Evolutionary conservation across 192 early-diverging fungal genomes (phyloP).

Genomic region (Pilaira anomala): DNA sequence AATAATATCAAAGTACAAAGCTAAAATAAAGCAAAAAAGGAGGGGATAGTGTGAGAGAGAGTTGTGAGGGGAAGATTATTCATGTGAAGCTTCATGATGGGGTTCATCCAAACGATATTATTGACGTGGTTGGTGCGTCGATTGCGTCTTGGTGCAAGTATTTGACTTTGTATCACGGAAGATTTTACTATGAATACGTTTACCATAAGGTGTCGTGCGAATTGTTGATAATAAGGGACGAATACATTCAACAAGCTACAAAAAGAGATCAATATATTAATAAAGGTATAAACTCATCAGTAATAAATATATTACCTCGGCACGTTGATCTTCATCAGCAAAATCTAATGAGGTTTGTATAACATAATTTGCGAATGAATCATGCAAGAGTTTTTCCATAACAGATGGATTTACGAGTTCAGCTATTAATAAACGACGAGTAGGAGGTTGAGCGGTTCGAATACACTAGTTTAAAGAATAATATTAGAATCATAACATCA

Average conservation of each 20-base stretch:
- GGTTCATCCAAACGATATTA: not conserved
- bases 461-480: slow-evolving; percentile 58
- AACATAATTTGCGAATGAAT: slow-evolving; percentile 92
- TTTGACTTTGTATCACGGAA: not conserved
- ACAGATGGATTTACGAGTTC: slow-evolving; percentile 69
- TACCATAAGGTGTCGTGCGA: slow-evolving; percentile 85
- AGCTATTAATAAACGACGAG: slow-evolving; percentile 68
- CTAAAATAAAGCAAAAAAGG: too few species aligned
- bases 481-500: not conserved
- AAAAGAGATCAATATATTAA: not conserved
- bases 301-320: slow-evolving; percentile 37
- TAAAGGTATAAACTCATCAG: not conserved
- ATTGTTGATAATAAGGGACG: slow-evolving; percentile 74
- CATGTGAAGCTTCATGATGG: too few species aligned
- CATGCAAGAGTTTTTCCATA: slow-evolving; percentile 75
- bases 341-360: slow-evolving; percentile 86
- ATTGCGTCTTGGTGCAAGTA: not conserved
- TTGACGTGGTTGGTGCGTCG: not conserved
- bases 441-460: slow-evolving; percentile 66
- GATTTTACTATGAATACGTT: slow-evolving; percentile 82
- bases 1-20: too few species aligned
- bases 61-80: too few species aligned
- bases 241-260: slow-evolving; percentile 74
- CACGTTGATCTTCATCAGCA: slow-evolving; percentile 67
- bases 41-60: too few species aligned